Evolutionary conservation across 352 stramenopile genomes (phyloP).

Genomic region (Salisapilia sapeloensis): DNA sequence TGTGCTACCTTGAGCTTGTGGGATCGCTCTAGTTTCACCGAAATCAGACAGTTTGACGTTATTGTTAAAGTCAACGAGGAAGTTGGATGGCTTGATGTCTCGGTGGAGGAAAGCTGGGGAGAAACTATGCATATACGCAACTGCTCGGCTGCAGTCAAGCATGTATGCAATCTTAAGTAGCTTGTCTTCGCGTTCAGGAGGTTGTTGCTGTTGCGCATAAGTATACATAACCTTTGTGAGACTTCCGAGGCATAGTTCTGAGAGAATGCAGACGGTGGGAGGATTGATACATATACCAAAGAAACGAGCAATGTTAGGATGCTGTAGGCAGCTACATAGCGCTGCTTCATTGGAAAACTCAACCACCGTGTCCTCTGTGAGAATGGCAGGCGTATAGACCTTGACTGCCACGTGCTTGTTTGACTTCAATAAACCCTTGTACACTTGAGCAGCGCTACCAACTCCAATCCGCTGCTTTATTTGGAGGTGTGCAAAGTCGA

Average conservation of each 20-base stretch:
- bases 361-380: conserved; percentile 31
- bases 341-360: conserved; percentile 38
- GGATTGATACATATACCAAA: conserved; percentile 54
- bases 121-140: conserved; percentile 63
- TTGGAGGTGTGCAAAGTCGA: conserved; percentile 57
- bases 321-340: conserved; percentile 19
- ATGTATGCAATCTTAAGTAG: conserved; percentile 46
- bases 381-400: conserved; percentile 29
- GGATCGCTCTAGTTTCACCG: conserved; percentile 16
- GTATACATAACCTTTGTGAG: conserved; percentile 17
- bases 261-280: conserved; percentile 49
- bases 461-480: conserved; percentile 30
- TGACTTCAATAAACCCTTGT: conserved; percentile 14
- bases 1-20: too few relatives aligned
- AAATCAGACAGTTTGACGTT: conserved; percentile 74
- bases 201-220: conserved; percentile 1
- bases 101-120: conserved; percentile 47
- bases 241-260: conserved; percentile 53
- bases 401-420: conserved; percentile 29
- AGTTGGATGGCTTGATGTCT: conserved; percentile 68
- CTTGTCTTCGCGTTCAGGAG: conserved; percentile 18
- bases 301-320: conserved; percentile 28
- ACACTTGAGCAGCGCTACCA: conserved; percentile 26
- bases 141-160: conserved; percentile 33
- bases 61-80: conserved; percentile 39